Conservation (phyloP, 176 grass and related monocot species). For the Rhynchospora tenuis region DNA sequence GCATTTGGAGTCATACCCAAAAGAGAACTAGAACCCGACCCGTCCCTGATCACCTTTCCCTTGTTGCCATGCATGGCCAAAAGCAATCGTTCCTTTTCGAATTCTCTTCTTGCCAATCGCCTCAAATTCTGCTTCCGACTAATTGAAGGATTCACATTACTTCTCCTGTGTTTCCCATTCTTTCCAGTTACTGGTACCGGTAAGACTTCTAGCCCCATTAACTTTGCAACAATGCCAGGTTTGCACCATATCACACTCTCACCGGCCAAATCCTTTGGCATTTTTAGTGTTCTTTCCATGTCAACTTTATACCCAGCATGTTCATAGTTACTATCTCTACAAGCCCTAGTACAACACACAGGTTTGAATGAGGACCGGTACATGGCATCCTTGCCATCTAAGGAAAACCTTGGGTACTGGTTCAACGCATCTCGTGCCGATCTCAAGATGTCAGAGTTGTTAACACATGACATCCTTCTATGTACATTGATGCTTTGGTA, state of each 20-base stretch:
- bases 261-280: slow-evolving; percentile 53
- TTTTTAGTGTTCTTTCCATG: slow-evolving; percentile 49
- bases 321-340: slow-evolving; percentile 21
- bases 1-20: not conserved
- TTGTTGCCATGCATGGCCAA: slow-evolving; percentile 56
- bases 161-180: slow-evolving; percentile 11
- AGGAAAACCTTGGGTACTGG: slow-evolving; percentile 89
- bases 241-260: slow-evolving; percentile 96
- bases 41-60: not conserved
- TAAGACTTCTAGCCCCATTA: slow-evolving; percentile 80
- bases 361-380: slow-evolving; percentile 65
- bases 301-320: slow-evolving; percentile 45
- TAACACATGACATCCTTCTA: slow-evolving; percentile 82
- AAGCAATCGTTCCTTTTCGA: slow-evolving; percentile 68
- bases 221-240: slow-evolving; percentile 67
- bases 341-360: slow-evolving; percentile 30
- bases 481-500: not conserved
- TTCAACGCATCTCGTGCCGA: slow-evolving; percentile 65
- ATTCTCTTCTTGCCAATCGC: slow-evolving; percentile 34
- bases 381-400: slow-evolving; percentile 92
- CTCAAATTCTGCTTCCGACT: slow-evolving; percentile 45
- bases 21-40: not conserved
- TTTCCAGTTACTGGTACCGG: slow-evolving; percentile 47
- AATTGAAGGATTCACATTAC: not conserved
- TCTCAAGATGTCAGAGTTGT: slow-evolving; percentile 68